Evolutionary conservation across 257 asterid genomes (phyloP).

Genomic region (Solanum bukasovii): DNA sequence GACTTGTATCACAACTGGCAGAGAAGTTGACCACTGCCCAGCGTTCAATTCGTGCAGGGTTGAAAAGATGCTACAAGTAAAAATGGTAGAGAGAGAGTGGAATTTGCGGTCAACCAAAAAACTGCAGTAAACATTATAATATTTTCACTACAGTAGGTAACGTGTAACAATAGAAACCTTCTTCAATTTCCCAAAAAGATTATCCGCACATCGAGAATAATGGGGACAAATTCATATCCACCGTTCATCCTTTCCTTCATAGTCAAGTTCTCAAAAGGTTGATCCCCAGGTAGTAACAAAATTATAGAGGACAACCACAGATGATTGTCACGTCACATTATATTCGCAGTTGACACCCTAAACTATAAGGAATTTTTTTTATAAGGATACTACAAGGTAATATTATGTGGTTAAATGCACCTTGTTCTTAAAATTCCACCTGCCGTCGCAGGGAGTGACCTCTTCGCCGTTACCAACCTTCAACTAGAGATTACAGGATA

Average conservation of each 20-base stretch:
- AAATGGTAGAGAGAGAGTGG: neutral
- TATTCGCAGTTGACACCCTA: neutral
- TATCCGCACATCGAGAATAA: neutral
- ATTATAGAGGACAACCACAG: neutral
- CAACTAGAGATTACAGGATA: slow-evolving; percentile 43
- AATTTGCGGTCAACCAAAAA: neutral
- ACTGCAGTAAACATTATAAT: neutral
- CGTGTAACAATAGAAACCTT: neutral
- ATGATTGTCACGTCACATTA: neutral
- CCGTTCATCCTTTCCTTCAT: neutral
- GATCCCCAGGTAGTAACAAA: neutral
- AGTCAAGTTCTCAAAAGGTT: neutral
- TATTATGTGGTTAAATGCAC: slow-evolving; percentile 17
- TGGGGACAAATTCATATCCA: neutral
- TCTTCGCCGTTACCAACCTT: slow-evolving; percentile 71
- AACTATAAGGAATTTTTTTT: neutral
- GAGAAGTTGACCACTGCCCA: slow-evolving; percentile 97
- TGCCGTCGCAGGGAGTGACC: slow-evolving; percentile 55
- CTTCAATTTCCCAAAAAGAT: neutral
- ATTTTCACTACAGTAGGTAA: neutral
- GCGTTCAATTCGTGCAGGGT: slow-evolving; percentile 41
- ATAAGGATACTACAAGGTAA: neutral
- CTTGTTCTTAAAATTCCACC: slow-evolving; percentile 92
- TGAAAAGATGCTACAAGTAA: slow-evolving; percentile 47
- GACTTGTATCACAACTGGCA: slow-evolving; percentile 60